Base-by-base conservation (phyloP, 495 filamentous ascomycete genomes). In the Penicillium antarcticum region DNA sequence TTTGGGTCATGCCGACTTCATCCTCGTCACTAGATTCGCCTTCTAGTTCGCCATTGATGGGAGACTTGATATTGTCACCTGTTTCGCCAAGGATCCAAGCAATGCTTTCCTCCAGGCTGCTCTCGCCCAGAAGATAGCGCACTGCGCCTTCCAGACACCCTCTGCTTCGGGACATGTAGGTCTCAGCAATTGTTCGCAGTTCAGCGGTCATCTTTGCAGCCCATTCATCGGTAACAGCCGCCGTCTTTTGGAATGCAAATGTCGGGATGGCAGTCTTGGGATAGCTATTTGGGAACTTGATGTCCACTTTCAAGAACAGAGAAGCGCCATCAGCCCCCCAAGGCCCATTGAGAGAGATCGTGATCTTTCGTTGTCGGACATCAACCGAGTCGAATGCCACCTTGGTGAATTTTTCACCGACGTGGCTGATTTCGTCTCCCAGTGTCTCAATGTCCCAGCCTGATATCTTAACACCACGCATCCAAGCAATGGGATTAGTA, bases 1-100 rank as follows among this genome's bases (percentile, higher is more conserved):
- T 75, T 33, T 72, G 70, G 43, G 76, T 73, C 62, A 73, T 56
- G 18, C 72, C 81, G 65, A 87, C 83, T 51, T 94, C 91, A 51
- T 91, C 89, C 48, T 94, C 90, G 45, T 96, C 92, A 58, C 89
- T 95, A 12, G 90, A 95, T 19, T 83, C 83, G 34, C 85, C 83
- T 24, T 83, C 87, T 3, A 86, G 57, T 56, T 83, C 83, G 18
- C 72, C 74, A 21, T 82, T 79, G 56, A 85, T 65, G 4, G 70
- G 70, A 8, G 67, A 72, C 44, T 77, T 85, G 26, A 75, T 51
- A 24, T 65, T 69, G 23, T 77, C 73, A 0, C 57, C 65, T 23
- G 68, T 72, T 60, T 77, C 74, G 7, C 66, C 72, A 21, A 79
- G 73, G 51, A 91, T 80, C 67, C 85, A 86, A 2, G 78, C 79